Evolutionary conservation across 768 basidiomycete genomes (phyloP).

Genomic region (Tylopilus intermedius): DNA sequence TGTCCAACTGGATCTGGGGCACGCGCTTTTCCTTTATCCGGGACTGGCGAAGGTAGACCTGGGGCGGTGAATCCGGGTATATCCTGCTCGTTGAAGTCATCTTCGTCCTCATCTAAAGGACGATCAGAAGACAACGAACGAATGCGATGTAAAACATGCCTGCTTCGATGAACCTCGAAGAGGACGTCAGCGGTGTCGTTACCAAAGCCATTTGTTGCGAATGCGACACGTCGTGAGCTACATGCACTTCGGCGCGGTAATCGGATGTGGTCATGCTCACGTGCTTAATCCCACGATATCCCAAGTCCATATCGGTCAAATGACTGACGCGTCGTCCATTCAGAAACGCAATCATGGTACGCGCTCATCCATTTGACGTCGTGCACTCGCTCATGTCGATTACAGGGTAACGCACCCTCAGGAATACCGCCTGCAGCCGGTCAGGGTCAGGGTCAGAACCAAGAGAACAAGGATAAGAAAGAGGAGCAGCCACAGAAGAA

Average conservation of each 20-base stretch:
- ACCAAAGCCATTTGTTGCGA: constrained; percentile 22
- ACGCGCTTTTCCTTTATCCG: constrained; percentile 69
- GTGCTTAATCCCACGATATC: constrained; percentile 21
- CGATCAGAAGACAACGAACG: constrained; percentile 1
- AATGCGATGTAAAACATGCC: constrained; percentile 36
- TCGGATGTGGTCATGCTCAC: constrained; percentile 12
- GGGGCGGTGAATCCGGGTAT: constrained; percentile 79
- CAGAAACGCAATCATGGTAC: constrained; percentile 22
- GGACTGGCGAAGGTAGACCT: constrained; percentile 39
- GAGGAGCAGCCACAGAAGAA: constrained; percentile 58
- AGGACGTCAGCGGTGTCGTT: constrained; percentile 51
- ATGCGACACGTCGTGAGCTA: background rate
- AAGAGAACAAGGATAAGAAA: constrained; percentile 45
- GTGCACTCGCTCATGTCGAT: constrained; percentile 4
- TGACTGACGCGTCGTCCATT: constrained; percentile 48
- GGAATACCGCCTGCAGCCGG: constrained; percentile 36
- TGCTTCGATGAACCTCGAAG: constrained; percentile 77
- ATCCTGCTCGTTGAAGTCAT: constrained; percentile 76
- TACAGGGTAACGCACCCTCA: constrained; percentile 73
- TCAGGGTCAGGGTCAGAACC: constrained; percentile 40
- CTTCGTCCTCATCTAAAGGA: constrained; percentile 57
- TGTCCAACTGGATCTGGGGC: constrained; percentile 52
- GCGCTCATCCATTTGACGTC: background rate
- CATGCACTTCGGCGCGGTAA: background rate
- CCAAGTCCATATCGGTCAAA: constrained; percentile 34